Conservation (phyloP, 2,329 filamentous ascomycete genomes). For the Arthrinium phaeospermum region DNA sequence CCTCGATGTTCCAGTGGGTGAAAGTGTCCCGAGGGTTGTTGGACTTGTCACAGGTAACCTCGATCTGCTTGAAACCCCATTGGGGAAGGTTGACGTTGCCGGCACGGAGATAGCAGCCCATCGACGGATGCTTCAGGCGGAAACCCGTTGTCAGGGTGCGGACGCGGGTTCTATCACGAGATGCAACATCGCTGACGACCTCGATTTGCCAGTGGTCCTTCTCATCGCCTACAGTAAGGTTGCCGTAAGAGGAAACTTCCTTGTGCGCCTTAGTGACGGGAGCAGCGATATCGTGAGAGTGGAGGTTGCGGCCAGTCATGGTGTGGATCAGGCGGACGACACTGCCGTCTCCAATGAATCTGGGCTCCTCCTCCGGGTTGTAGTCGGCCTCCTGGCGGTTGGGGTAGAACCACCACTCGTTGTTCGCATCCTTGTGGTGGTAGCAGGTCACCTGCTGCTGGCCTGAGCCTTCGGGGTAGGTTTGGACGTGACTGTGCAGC, state of each 20-base stretch:
- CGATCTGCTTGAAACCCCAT: constrained; percentile 99
- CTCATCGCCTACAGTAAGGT: constrained; percentile 91
- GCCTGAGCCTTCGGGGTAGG: constrained; percentile 87
- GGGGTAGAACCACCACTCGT: constrained; percentile 99
- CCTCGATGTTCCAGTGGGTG: constrained; percentile 99
- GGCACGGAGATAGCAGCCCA: constrained; percentile 93
- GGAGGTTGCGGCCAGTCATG: constrained; percentile 94
- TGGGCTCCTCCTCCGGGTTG: constrained; percentile 70
- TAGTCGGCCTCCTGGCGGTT: constrained; percentile 80
- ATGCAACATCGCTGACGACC: constrained; percentile 87
- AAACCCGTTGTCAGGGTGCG: constrained; percentile 94
- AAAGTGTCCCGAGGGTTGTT: constrained; percentile 93
- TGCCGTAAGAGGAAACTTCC: constrained; percentile 96
- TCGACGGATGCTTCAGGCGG: constrained; percentile 78
- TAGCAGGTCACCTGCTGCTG: constrained; percentile 99
- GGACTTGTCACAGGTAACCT: constrained; percentile 91
- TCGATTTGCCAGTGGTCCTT: constrained; percentile 98
- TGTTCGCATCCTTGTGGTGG: constrained; percentile 99
- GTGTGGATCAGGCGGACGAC: constrained; percentile 88
- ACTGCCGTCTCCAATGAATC: constrained; percentile 80
- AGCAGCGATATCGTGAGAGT: constrained; percentile 89
- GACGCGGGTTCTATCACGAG: constrained; percentile 81
- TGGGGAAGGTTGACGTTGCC: constrained; percentile 96
- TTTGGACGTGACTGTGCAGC: constrained; percentile 95
- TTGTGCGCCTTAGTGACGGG: constrained; percentile 87